Evolutionary conservation across 2,329 filamentous ascomycete genomes (phyloP), one percentile per base, ranked within the genome.

Genomic region (Arthrobotrys entomopaga): DNA sequence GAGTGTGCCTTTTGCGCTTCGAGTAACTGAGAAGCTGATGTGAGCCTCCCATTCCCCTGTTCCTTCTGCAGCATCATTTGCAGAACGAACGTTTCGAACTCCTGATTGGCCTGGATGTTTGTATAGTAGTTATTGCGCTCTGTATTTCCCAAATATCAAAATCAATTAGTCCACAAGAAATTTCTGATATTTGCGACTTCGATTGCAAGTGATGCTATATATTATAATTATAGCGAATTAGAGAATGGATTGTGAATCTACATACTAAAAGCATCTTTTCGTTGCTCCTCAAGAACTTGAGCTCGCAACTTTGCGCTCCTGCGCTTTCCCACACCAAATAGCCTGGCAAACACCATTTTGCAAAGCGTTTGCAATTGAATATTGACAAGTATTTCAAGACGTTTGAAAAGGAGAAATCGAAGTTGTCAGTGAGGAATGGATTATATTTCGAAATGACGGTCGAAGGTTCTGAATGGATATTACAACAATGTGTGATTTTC

Each of bases 41-140:
- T 22, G 11, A 29, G n/a, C 10, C 19, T 29, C 8, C 46, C 56
- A 13, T 24, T 15, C 6, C 11, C 19, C 15, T 29, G 43, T 8
- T 63, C 61, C 16, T 61, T 58, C 22, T 64, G 50, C 13, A 48
- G 57, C 70, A 74, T 74, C 70, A 74, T 67, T n/a, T 64, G 65
- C 22, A 58, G 43, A 7, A 74, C 70, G 2, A 74, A 40, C 8
- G 20, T 42, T 58, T 74, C 70, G 19, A 74, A 74, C 1, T 59
- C 20, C 16, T 67, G 38, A 19, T 64, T 59, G 34, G 50, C 29
- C n/a, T 74, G 54, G 46, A 67, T 67, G 11, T 74, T 66, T 1
- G 43, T 26, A 40, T 58, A 67, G 8, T 46, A 42, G 46, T 53
- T n/a, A 22, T 50, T 50, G 40, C 42, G 42, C 15, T 16, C 15